These are phyloP conservation scores for Trifolium pratense DNA, from an alignment of 306 rosid species.

Conservation along the genomic window DNA sequence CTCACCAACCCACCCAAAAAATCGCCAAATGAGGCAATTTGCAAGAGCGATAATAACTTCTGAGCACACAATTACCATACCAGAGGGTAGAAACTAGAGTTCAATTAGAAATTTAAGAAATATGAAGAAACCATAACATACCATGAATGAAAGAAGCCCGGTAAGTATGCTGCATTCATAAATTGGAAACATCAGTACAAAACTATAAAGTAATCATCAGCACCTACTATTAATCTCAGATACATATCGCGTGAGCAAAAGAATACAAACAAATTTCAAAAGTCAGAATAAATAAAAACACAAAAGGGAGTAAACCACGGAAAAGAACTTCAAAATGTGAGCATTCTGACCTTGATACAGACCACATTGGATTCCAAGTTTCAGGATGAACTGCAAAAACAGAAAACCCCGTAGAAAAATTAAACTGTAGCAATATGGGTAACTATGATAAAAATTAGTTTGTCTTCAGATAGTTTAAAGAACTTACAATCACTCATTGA, in stretches of 20 bases:
- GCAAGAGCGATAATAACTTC: neutral
- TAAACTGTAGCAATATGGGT: conserved; percentile 28
- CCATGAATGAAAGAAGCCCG: conserved; percentile 99
- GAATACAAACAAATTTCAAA: conserved; percentile 23
- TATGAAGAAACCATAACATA: conserved; percentile 38
- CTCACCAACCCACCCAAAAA: conserved; percentile 1
- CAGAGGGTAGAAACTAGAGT: neutral
- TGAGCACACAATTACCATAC: neutral
- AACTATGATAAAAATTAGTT: conserved; percentile 17
- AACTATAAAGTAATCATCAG: conserved; percentile 24
- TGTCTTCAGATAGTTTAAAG: conserved; percentile 7
- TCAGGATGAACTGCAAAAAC: conserved; percentile 89
- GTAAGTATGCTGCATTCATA: conserved; percentile 86
- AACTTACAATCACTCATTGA: conserved; percentile 98
- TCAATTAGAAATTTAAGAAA: conserved; percentile 36
- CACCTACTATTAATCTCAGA: conserved; percentile 27
- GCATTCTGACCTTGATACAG: conserved; percentile 84
- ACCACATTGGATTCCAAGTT: conserved; percentile 99
- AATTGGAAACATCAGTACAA: conserved; percentile 50
- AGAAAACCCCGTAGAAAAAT: conserved; percentile 37
- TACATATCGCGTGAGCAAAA: conserved; percentile 20
- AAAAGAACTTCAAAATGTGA: conserved; percentile 25
- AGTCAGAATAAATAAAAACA: neutral
- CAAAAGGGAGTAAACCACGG: neutral
- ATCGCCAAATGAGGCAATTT: neutral